Percentiles rank a stretch among this genome's conserved stretches.
Conservation (phyloP, 1,139 yeast genomes). For the Candida tropicalis region DNA sequence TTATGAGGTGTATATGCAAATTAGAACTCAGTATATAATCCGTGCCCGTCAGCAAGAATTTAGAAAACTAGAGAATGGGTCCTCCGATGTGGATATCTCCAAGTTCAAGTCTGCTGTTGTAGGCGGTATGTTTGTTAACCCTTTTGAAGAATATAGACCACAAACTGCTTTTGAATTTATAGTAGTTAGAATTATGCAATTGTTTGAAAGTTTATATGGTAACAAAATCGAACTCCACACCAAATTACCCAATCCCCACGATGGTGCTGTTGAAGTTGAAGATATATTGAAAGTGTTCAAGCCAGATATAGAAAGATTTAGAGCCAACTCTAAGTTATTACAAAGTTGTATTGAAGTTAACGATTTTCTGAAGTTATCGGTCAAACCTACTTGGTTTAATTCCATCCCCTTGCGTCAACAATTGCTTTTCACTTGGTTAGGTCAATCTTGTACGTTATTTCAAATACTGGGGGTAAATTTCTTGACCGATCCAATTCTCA, state of each 20-base stretch:
- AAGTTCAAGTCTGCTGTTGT: constrained; percentile 56
- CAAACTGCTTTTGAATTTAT: constrained; percentile 89
- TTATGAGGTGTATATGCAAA: constrained; percentile 64
- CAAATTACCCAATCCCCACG: constrained; percentile 47
- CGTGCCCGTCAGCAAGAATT: constrained; percentile 41
- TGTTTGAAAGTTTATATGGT: constrained; percentile 66
- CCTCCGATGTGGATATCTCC: constrained; percentile 24
- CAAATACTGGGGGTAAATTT: constrained; percentile 74
- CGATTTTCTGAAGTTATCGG: constrained; percentile 22
- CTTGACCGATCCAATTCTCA: constrained; percentile 83
- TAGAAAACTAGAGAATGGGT: constrained; percentile 12
- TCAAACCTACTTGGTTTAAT: constrained; percentile 12
- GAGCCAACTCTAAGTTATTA: constrained; percentile 32
- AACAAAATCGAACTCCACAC: constrained; percentile 55
- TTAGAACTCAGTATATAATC: constrained; percentile 59
- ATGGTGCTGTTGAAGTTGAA: constrained; percentile 46
- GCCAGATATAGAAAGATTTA: constrained; percentile 58
- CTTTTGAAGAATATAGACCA: constrained; percentile 87
- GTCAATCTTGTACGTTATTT: constrained; percentile 83
- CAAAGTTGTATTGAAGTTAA: constrained; percentile 28
- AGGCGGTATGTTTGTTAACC: constrained; percentile 84
- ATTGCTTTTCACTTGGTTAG: constrained; percentile 83
- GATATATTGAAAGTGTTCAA: constrained; percentile 56
- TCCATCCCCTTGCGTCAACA: constrained; percentile 43
- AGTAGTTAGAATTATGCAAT: constrained; percentile 67